These are phyloP conservation scores for Zoysia matrella DNA, from an alignment of 202 grass and related monocot genomes.

Conservation along the genomic window DNA sequence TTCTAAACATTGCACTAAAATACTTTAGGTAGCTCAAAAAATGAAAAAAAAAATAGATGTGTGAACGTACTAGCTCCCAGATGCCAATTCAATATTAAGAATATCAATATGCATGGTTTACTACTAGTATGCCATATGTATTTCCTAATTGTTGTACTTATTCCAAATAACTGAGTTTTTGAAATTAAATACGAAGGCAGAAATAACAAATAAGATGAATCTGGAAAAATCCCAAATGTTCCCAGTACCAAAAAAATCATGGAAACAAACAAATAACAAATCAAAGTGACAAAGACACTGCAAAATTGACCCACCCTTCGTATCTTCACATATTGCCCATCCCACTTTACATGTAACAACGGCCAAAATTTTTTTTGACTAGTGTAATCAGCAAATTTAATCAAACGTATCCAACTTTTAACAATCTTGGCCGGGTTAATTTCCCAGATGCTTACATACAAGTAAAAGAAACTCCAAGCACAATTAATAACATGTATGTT, in stretches of 20 bases:
- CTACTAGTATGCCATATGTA: no score
- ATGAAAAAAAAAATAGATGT: no score
- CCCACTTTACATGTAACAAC: not conserved
- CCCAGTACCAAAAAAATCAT: not conserved
- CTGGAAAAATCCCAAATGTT: not conserved
- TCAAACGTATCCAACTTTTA: not conserved
- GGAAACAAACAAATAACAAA: not conserved
- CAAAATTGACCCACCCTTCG: constrained; percentile 6
- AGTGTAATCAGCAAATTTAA: not conserved
- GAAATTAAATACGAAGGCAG: no score
- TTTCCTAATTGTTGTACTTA: not conserved
- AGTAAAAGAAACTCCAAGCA: constrained; percentile 20
- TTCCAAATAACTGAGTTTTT: not conserved
- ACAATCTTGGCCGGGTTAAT: not conserved
- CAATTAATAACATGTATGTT: no score
- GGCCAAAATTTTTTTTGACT: not conserved
- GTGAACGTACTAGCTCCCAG: no score
- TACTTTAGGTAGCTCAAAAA: no score
- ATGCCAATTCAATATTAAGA: no score
- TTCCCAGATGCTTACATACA: not conserved
- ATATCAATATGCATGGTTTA: no score
- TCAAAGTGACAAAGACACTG: not conserved
- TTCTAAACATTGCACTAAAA: no score
- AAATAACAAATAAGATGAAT: not conserved
- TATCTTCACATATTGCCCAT: not conserved